Evolutionary conservation across 2,329 filamentous ascomycete genomes (phyloP), one percentile per base, ranked within the genome.

Genomic region (Botrytis byssoidea): DNA sequence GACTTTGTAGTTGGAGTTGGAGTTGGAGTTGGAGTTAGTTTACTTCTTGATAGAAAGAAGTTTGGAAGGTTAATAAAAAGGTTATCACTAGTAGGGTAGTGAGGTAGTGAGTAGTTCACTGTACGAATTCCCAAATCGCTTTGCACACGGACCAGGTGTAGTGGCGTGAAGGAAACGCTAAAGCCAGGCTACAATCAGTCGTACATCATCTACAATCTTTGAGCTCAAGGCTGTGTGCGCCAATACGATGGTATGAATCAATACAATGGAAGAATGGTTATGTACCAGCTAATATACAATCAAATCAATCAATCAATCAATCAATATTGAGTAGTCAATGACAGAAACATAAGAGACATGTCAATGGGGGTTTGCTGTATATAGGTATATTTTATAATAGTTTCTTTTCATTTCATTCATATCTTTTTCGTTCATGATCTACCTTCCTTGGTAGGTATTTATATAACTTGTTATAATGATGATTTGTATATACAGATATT

Each of bases 181-280:
- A 68, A 48, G 65, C 46, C 65, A 68, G 65, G 65, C 65, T 68
- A 40, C 65, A 35, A 40, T 68, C 29, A 29, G 65, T 57, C 65
- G 65, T 68, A 68, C 46, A 57, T 68, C 59, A 61, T 51, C 48
- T 51, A 25, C 22, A 5, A 25, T 14, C 40, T 16, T 16, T 42
- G 40, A 25, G 22, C 48, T 12, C 48, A n/a, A 51, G 48, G 48
- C 18, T 20, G 44, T 20, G 44, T 22, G 44, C 7, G 18, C 18
- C 44, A 48, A 25, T 10, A 48, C 22, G 4, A 48, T 22, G 9
- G 46, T 12, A 25, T 25, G 9, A 9, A 48, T 48, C 46, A 10
- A 48, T 48, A 22, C 14, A 42, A 42, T 16, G 12, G 42, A 44
- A 44, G 7, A 1, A 48, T 44, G 1, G 42, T 12, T 10, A 42